Evolutionary conservation across 768 basidiomycete species (phyloP).

Genomic region (Imleria badia): DNA sequence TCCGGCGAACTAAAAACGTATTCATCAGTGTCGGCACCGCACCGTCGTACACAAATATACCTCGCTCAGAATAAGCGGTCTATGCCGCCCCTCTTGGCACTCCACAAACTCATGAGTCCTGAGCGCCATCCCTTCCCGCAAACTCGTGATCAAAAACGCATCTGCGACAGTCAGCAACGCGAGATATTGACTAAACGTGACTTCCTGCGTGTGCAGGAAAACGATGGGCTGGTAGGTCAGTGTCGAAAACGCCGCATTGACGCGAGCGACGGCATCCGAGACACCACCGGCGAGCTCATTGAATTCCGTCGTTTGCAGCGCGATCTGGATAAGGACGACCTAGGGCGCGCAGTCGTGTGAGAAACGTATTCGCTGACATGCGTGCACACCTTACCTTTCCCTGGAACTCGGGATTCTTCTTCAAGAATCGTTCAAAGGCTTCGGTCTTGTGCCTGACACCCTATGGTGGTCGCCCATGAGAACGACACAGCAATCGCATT

Average conservation of each 20-base stretch:
- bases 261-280: slow-evolving; percentile 67
- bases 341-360: slow-evolving; percentile 19
- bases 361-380: neutral
- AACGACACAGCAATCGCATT: neutral
- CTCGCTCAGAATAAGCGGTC: slow-evolving; percentile 80
- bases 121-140: slow-evolving; percentile 88
- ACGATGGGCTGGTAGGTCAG: slow-evolving; percentile 87
- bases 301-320: slow-evolving; percentile 75
- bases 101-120: slow-evolving; percentile 81
- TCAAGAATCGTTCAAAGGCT: slow-evolving; percentile 81
- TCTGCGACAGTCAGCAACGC: slow-evolving; percentile 81
- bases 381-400: slow-evolving; percentile 49
- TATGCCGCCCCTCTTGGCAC: slow-evolving; percentile 68
- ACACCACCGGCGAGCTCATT: slow-evolving; percentile 75
- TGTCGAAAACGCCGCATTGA: slow-evolving; percentile 82
- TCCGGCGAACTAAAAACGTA: slow-evolving; percentile 65
- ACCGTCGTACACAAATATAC: slow-evolving; percentile 35
- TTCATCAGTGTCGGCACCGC: neutral
- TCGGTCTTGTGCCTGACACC: slow-evolving; percentile 82
- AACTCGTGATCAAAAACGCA: slow-evolving; percentile 79
- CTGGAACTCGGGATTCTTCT: slow-evolving; percentile 75
- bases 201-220: slow-evolving; percentile 80
- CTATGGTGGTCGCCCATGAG: slow-evolving; percentile 21
- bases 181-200: slow-evolving; percentile 85
- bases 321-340: slow-evolving; percentile 85